Base-by-base conservation (phyloP, 2,329 filamentous ascomycete genomes). In the Huntiella moniliformis region DNA sequence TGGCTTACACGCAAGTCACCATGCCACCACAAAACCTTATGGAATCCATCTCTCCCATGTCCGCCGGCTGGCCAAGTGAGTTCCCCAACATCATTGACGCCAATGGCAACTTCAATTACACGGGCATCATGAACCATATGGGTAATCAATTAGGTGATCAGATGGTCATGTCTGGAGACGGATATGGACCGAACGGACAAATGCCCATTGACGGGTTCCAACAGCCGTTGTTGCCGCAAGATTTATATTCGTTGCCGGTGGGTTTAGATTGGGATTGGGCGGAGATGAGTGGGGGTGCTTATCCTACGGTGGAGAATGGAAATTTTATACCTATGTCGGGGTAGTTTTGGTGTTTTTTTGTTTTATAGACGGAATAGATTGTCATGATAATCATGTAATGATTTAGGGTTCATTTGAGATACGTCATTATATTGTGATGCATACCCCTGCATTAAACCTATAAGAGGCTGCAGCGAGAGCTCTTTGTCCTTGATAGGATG, bases 201-300 rank as follows among this genome's bases (percentile, higher is more conserved):
- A 28, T 28, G 22, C 22, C 12, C 34, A 11, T n/a, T 36, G 15
- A 10, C 12, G 57, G 56, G 5, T 86, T 87, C 56, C 80, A 87
- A 55, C 82, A 92, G 53, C 87, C 87, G 0, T 80, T 94, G 55
- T 75, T 96, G 16, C 88, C 91, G 4, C 85, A 88, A 55, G 91
- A 96, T 61, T 63, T 96, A 18, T 98, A 91, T 77, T 82, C 88
- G 59, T 79, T 96, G 74, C 87, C 88, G 1, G 93, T 94, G 79
- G 92, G 84, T 2, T 70, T 96, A 16, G 88, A 96, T 58, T 95
- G 87, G 86, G 85, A 73, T 56, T 79, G 74, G 72, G 73, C 74
- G 1, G 74, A 78, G 58, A 76, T 79, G 67, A 77, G 71, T 31
- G 73, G 74, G n/a, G 74, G 73, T 7, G 66, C 68, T 2, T 78